Base-by-base conservation (phyloP, 768 basidiomycete genomes). In the Leccinum boreale region DNA sequence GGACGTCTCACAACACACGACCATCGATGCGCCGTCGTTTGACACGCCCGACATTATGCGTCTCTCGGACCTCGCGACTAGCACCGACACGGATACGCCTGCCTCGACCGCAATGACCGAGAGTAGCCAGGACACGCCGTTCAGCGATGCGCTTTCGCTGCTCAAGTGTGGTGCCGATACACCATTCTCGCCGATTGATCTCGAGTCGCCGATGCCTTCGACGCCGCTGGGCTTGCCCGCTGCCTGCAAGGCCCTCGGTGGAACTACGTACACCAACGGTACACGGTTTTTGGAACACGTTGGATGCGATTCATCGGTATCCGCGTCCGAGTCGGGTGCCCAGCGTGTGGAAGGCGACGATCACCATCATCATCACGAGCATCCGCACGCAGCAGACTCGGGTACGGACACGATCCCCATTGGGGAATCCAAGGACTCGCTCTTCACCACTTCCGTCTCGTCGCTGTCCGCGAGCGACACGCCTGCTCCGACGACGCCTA, bases 401-500 rank as follows among this genome's bases (percentile, higher is more conserved):
- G 48, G 44, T 23, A 53, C 55, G 0, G 23, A 53, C 48, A 58
- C 53, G 3, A 59, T 67, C 4, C 58, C 67, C 19, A 42, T 60
- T 17, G 62, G 36, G 0, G 70, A 73, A 48, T 73, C 67, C 39
- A 69, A 61, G 28, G 69, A 70, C 36, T 70, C 69, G 10, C 65
- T 71, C 14, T 73, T 73, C 49, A 60, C 67, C 36, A 56, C 69
- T 4, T 70, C 69, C 12, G 42, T 55, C 2, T 67, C 67, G 11
- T 69, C 67, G 5, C n/a, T 67, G 23, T 60, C 67, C 1, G 56
- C 59, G 19, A 64, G 51, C 42, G 67, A 64, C 5, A 67, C 63
- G 3, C 50, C 65, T 8, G 62, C 61, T 1, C 71, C 71, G 0
- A 57, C 59, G 9, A 73, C 70, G 23, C 71, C 71, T n/a, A 59